Evolutionary conservation across 2,329 filamentous ascomycete genomes (phyloP).

Genomic region (Aureobasidium sp.): DNA sequence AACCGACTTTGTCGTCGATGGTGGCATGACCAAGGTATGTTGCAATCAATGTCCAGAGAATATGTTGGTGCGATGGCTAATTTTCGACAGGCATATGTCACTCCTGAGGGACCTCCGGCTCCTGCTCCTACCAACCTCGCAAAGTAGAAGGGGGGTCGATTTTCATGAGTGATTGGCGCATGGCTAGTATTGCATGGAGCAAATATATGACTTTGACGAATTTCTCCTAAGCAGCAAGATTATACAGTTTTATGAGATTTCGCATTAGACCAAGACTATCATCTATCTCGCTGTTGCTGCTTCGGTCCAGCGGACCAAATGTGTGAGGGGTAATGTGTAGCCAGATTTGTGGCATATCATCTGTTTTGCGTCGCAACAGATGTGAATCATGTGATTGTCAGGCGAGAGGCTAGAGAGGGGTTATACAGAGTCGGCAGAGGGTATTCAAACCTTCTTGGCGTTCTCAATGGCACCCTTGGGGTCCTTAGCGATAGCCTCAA

Average conservation of each 20-base stretch:
- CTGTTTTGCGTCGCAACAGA: background rate
- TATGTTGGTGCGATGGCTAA: constrained; percentile 2
- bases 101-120: constrained; percentile 50
- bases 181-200: background rate
- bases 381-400: background rate
- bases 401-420: background rate
- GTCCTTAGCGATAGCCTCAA: constrained; percentile 25
- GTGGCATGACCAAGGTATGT: constrained; percentile 74
- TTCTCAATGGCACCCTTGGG: constrained; percentile 30
- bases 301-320: background rate
- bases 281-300: constrained; percentile 11
- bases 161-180: background rate
- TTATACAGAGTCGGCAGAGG: background rate
- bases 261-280: constrained; percentile 7
- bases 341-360: background rate
- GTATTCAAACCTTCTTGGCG: constrained; percentile 24
- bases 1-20: constrained; percentile 89
- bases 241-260: constrained; percentile 2
- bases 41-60: background rate
- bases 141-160: constrained; percentile 17
- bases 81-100: constrained; percentile 57
- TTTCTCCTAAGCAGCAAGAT: background rate
- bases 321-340: background rate
- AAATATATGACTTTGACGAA: background rate
- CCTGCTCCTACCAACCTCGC: constrained; percentile 37